Base-by-base conservation (phyloP, 2,329 filamentous ascomycete species). In the Chaetomiaceae sp. region DNA sequence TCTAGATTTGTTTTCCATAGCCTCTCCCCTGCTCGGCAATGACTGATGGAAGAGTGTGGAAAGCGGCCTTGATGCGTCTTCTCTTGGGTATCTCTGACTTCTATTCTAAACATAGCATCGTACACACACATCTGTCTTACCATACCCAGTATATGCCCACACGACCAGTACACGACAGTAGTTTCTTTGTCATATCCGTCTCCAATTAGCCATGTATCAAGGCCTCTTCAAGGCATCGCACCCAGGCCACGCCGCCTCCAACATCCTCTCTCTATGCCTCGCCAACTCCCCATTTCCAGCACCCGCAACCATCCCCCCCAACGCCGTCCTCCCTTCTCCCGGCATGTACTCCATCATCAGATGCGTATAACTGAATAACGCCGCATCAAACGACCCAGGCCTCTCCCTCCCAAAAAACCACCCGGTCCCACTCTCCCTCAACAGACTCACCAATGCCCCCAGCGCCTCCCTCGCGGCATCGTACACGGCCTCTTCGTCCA, bases 331-430 rank as follows among this genome's bases (percentile, higher is more conserved):
- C 33, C 7, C 20, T 10, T 11, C 13, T 10, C n/a, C 25, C 11
- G 23, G 20, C 51, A 57, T 54, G 25, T 40, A 59, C 49, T 51
- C 41, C 47, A 95, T 71, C 48, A 97, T 74, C 46, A 95, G 73
- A 68, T 95, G 83, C 0, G 89, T 91, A 69, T 96, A 99, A 3
- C 90, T 85, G 71, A 96, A 97, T 2, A 97, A 81, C 49, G 82
- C 84, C 6, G 92, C 91, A 70, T 99, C 94, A 62, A 97, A 92
- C 21, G 92, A 65, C 0, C 84, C 82, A 0, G 92, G 89, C 66
- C 27, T 68, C 46, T 53, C 67, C 66, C 56, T 63, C 21, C 65
- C 73, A 52, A 80, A 80, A 66, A 82, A 82, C 75, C 76, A 81
- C 7, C 49, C 58, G 14, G 51, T 59, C 16, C 33, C 45, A 29